Base-by-base conservation (phyloP, 2,329 filamentous ascomycete genomes). In the Claviceps pusilla region DNA sequence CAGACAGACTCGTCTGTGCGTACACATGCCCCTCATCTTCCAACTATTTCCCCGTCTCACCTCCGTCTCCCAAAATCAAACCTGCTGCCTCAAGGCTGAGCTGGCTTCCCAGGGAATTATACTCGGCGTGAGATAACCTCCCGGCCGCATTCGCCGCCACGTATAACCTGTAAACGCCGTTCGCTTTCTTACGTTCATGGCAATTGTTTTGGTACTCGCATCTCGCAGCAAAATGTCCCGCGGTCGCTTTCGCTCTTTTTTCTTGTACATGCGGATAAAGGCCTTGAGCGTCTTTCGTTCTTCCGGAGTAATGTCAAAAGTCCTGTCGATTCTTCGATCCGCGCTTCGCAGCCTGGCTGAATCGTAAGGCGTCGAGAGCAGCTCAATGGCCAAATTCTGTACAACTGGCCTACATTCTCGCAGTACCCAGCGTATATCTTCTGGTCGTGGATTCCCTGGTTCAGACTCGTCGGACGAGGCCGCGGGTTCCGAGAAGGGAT, bases 141-240 rank as follows among this genome's bases (percentile, higher is more conserved):
- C 62, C 1, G 67, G 67, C 42, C 66, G 63, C 64, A 68, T 68
- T 56, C 82, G 73, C 12, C 82, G 79, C 75, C 93, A 97, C 2
- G 86, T 88, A 66, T 98, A 98, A 0, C 91, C 91, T 57, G 94
- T 69, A 68, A 97, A 97, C 0, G 89, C 89, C 31, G 80, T 86
- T 65, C 78, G 79, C 69, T 91, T 95, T 56, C 93, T 79, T 59
- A 93, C 77, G 60, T 87, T 82, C 67, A 97, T 72, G n/a, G 86
- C 89, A 16, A 76, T 73, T 45, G 75, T 76, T 45, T 81, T 84
- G 7, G 84, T 77, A 9, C 73, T 69, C 31, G 76, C 76, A 66
- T 97, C 91, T 47, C 91, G 77, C 33, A 97, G 71, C 55, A 97
- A 70, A 62, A 86, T 85, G 67, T 98, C 93, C n/a, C 90, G 77